A percentile compares a stretch with the other conserved stretches of the same genome.
These are phyloP conservation scores for Articulospora tetracladia DNA, from an alignment of 495 filamentous ascomycete species.

Conservation along the genomic window DNA sequence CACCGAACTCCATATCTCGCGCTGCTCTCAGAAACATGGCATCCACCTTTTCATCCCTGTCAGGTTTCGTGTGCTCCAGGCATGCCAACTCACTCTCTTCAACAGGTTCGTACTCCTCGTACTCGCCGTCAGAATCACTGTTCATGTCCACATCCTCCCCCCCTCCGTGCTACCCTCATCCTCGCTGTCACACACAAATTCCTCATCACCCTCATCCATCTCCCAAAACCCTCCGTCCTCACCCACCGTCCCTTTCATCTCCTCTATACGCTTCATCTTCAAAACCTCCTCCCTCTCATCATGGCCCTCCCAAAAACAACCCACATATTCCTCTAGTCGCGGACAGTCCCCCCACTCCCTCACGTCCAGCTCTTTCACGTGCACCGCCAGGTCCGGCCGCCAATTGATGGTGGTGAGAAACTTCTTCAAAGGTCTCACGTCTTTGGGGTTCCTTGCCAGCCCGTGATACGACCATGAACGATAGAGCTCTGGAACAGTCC, in stretches of 20 bases:
- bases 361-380: slow-evolving; percentile 1
- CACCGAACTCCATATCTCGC: neutral
- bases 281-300: slow-evolving; percentile 18
- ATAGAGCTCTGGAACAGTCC: neutral
- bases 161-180: neutral
- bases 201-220: slow-evolving; percentile 11
- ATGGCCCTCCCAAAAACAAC: slow-evolving; percentile 8
- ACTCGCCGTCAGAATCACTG: neutral
- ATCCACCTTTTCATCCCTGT: too few relatives aligned
- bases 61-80: neutral
- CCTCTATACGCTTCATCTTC: slow-evolving; percentile 9
- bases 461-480: neutral
- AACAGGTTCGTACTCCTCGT: neutral
- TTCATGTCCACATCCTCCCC: neutral
- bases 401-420: neutral
- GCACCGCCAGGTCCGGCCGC: neutral
- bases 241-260: neutral
- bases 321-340: neutral
- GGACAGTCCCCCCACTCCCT: neutral
- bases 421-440: neutral
- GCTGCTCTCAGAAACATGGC: neutral
- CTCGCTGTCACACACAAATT: slow-evolving; percentile 4
- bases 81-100: neutral
- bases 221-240: slow-evolving; percentile 9
- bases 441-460: neutral